phyloP scores from a whole-genome alignment of 371 early-diverging fungal species.

The Chytridiales sp. region DNA sequence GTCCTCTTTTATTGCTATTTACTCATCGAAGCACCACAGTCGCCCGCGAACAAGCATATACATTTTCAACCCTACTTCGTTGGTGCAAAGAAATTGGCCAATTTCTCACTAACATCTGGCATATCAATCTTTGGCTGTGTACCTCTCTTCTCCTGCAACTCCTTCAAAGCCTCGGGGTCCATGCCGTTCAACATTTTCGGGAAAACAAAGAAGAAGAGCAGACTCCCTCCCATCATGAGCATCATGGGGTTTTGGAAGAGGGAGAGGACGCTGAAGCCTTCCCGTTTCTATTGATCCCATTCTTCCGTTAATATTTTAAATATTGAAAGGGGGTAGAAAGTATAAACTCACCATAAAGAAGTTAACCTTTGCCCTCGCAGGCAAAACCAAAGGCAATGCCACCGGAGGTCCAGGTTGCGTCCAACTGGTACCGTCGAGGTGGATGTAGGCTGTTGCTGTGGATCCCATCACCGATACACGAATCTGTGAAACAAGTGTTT shows the following conservation, averaged over 20 bases:
- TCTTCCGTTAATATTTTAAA: background rate
- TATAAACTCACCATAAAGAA: conserved; percentile 29
- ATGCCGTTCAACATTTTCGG: conserved; percentile 54
- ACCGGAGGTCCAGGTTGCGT: conserved; percentile 39
- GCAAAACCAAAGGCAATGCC: conserved; percentile 47
- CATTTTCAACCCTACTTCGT: too few relatives aligned
- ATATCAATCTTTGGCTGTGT: conserved; percentile 38
- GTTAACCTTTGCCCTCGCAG: conserved; percentile 39
- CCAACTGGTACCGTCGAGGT: conserved; percentile 51
- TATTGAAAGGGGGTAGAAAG: background rate
- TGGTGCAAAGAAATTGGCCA: conserved; percentile 51
- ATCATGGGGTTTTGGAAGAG: conserved; percentile 61
- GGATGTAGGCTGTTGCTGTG: conserved; percentile 44
- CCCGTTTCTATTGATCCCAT: conserved; percentile 34
- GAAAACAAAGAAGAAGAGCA: conserved; percentile 51
- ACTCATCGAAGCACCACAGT: too few relatives aligned
- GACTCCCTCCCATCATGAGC: conserved; percentile 56
- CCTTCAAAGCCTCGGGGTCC: conserved; percentile 43
- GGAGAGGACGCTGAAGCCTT: conserved; percentile 48
- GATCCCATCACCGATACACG: conserved; percentile 39
- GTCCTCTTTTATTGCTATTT: too few relatives aligned
- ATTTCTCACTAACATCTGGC: conserved; percentile 52
- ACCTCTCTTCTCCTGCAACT: conserved; percentile 20
- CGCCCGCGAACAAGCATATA: too few relatives aligned
- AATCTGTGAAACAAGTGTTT: conserved; percentile 22